Evolutionary conservation across 306 rosid genomes (phyloP), one percentile per base, ranked within the genome.

Genomic region (Luffa acutangula): DNA sequence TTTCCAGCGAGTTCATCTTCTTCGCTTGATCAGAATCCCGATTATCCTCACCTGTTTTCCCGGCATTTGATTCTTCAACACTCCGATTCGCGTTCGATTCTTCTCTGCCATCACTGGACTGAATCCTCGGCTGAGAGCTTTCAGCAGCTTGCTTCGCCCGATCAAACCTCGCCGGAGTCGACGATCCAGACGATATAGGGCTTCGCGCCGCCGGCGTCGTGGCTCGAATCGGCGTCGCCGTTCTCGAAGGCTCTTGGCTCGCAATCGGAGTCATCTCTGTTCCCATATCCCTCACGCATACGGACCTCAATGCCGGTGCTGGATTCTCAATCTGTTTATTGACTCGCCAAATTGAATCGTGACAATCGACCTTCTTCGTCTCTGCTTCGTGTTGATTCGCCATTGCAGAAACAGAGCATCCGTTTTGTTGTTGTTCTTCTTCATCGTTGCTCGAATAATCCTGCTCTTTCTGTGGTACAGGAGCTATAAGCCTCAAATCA

Each of bases 181-280:
- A 89, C 43, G 92, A 83, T 54, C 95, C 97, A 4, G 96, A 94
- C 57, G 89, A 85, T 45, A 89, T 84, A 0, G 97, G 98, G 78
- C 98, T 94, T 51, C 95, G 79, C 0, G 81, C 59, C 20, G 80
- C 90, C 3, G 93, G 97, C 70, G 97, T 91, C 53, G 93, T 91
- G 13, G 95, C 95, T 77, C 97, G 85, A 53, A 92, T 81, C 8
- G 98, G 98, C 3, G 98, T 94, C 39, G 89, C 88, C 49, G 93
- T 91, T 83, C 97, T 91, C n/a, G 98, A 94, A 79, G 97, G 97
- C 82, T 92, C 97, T 69, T 88, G 93, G 72, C 97, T 92, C 4
- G 97, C 96, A 84, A 89, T 87, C 6, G 97, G 98, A 31, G 98
- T 95, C 98, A 95, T 95, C 80, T 95, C 97, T 15, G 98, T 95